These are phyloP conservation scores for Postia placenta DNA, from an alignment of 768 basidiomycete genomes.

Conservation along the genomic window DNA sequence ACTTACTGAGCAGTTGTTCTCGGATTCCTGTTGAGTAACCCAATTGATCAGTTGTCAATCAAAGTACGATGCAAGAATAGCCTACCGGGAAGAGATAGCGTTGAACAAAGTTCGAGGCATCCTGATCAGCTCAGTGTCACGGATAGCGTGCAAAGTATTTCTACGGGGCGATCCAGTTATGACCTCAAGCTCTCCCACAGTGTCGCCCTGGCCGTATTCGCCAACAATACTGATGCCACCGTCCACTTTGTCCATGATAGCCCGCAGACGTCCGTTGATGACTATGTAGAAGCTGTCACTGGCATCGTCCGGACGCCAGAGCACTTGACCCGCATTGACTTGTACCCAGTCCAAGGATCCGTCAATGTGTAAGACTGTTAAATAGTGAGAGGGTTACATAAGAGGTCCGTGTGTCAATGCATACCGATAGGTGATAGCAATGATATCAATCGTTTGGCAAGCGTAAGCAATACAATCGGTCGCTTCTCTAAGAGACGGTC, in stretches of 20 bases:
- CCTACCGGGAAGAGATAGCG: conserved; percentile 83
- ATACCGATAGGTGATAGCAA: conserved; percentile 87
- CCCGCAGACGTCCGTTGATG: conserved; percentile 91
- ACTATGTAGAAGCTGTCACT: conserved; percentile 99
- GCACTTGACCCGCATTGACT: conserved; percentile 89
- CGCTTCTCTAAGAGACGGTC: conserved; percentile 88
- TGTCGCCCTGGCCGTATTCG: conserved; percentile 97
- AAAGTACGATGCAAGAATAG: background rate
- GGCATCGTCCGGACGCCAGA: conserved; percentile 85
- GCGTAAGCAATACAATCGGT: conserved; percentile 91
- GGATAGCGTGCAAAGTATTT: conserved; percentile 94
- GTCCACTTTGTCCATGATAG: conserved; percentile 73
- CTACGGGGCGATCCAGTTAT: conserved; percentile 86
- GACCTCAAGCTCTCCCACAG: conserved; percentile 95
- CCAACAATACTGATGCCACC: conserved; percentile 78
- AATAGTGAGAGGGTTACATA: background rate
- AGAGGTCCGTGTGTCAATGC: conserved; percentile 21
- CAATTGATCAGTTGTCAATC: conserved; percentile 4
- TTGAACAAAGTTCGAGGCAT: conserved; percentile 99
- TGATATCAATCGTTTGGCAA: conserved; percentile 95
- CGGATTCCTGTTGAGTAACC: conserved; percentile 54
- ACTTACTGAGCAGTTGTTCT: conserved; percentile 78
- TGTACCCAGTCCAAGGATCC: conserved; percentile 98
- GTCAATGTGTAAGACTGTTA: conserved; percentile 88
- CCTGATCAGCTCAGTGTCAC: conserved; percentile 93